A percentile compares a stretch with the other conserved stretches of the same genome.
Evolutionary conservation across 768 basidiomycete species (phyloP).

Genomic region (Lactarius vividus): DNA sequence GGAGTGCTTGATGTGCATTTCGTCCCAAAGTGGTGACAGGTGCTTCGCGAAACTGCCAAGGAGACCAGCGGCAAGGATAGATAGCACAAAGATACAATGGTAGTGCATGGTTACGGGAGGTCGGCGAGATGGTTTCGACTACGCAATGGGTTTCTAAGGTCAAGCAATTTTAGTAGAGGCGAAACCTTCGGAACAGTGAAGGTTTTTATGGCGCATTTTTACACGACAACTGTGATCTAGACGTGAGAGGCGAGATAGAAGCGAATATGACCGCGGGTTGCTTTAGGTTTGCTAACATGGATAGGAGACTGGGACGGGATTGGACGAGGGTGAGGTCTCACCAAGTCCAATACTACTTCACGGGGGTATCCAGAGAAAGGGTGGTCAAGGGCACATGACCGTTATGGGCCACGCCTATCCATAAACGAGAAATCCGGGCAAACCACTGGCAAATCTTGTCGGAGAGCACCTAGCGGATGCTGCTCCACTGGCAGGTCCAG

Average conservation of each 20-base stretch:
- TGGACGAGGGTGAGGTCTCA: no score
- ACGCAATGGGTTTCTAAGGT: not conserved
- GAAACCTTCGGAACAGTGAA: not conserved
- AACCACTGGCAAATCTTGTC: no score
- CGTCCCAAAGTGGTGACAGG: not conserved
- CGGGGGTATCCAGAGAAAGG: no score
- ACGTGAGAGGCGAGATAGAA: not conserved
- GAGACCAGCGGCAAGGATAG: not conserved
- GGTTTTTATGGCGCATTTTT: not conserved
- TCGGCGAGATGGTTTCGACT: not conserved
- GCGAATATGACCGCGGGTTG: not conserved
- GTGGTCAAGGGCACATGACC: no score
- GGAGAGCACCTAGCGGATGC: no score
- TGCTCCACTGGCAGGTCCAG: no score
- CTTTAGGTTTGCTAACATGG: no score
- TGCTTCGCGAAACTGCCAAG: not conserved
- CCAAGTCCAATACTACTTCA: no score
- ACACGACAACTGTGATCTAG: not conserved
- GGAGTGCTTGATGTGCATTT: not conserved
- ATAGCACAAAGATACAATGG: not conserved
- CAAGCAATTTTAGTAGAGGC: not conserved
- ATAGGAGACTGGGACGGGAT: no score
- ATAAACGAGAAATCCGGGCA: no score
- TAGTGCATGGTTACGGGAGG: not conserved
- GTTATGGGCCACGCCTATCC: no score